A percentile compares a stretch with the other conserved stretches of the same genome.
phyloP scores from a whole-genome alignment of 139 green algal genomes.

The Picochlorum costavermella region DNA sequence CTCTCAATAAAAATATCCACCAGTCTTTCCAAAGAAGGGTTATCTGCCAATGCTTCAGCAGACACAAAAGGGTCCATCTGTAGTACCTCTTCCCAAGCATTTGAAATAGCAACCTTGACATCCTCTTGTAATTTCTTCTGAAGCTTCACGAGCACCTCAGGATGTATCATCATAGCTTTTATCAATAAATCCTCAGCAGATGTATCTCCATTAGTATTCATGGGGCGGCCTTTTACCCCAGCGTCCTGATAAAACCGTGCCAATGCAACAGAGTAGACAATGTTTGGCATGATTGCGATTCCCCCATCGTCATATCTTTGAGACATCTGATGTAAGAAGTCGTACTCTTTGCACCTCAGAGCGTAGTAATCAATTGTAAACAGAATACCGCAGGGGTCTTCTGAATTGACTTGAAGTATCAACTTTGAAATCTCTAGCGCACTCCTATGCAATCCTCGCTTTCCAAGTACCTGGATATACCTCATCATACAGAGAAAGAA shows the following conservation, averaged over 20 bases:
- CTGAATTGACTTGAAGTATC: conserved; percentile 70
- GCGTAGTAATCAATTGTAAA: conserved; percentile 82
- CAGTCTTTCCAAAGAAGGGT: conserved; percentile 65
- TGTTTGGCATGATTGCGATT: conserved; percentile 71
- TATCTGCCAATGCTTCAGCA: conserved; percentile 33
- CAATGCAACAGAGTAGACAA: conserved; percentile 62
- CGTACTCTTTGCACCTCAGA: conserved; percentile 51
- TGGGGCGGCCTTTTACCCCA: conserved; percentile 5
- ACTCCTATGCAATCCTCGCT: conserved; percentile 65
- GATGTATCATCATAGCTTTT: conserved; percentile 67
- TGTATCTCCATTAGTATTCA: background rate
- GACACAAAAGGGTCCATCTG: conserved; percentile 37
- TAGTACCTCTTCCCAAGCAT: conserved; percentile 50
- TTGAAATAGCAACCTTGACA: conserved; percentile 17
- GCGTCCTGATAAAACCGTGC: conserved; percentile 26
- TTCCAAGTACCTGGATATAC: conserved; percentile 61
- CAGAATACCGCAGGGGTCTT: conserved; percentile 71
- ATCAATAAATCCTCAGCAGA: conserved; percentile 33
- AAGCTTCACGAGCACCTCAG: conserved; percentile 51
- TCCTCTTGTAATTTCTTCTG: conserved; percentile 49
- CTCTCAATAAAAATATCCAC: conserved; percentile 76
- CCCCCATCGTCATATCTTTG: conserved; percentile 8
- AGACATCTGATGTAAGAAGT: conserved; percentile 14
- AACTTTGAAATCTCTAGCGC: conserved; percentile 87
- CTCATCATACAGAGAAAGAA: conserved; percentile 83